phyloP scores from a whole-genome alignment of 2,329 filamentous ascomycete species.

The Fusarium scirpi region DNA sequence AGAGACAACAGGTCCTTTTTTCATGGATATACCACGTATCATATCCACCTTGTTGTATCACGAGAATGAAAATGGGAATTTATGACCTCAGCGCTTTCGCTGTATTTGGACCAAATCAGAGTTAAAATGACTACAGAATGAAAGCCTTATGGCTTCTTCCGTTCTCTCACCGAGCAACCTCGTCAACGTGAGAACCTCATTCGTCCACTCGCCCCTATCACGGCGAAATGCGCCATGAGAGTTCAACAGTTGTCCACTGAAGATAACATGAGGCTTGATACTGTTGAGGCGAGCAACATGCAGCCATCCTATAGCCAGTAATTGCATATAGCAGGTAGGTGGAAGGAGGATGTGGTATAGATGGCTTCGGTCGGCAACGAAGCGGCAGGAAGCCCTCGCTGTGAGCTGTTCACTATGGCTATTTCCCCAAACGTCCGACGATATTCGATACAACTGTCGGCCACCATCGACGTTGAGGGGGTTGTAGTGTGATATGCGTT shows the following conservation, averaged over 20 bases:
- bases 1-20: slow-evolving; percentile 5
- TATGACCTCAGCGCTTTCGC: neutral
- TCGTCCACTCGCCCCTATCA: slow-evolving; percentile 34
- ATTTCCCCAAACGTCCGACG: slow-evolving; percentile 22
- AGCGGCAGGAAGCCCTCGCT: neutral
- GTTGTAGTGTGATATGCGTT: slow-evolving; percentile 4
- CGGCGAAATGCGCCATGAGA: slow-evolving; percentile 30
- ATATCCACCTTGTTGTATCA: slow-evolving; percentile 2
- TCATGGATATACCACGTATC: slow-evolving; percentile 38
- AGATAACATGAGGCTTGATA: neutral
- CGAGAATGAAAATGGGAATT: slow-evolving; percentile 23
- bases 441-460: slow-evolving; percentile 16
- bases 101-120: neutral
- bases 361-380: slow-evolving; percentile 14
- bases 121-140: neutral
- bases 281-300: neutral
- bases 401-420: slow-evolving; percentile 7
- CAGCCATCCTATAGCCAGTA: neutral
- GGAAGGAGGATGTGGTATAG: neutral
- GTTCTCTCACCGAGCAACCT: neutral
- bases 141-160: slow-evolving; percentile 8
- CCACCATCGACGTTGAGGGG: slow-evolving; percentile 18
- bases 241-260: slow-evolving; percentile 7
- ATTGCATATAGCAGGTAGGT: neutral
- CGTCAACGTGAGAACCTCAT: slow-evolving; percentile 11